Percentiles rank a stretch among this genome's conserved stretches.
phyloP scores from a whole-genome alignment of 2,329 filamentous ascomycete species.

The Sclerotinia nivalis region DNA sequence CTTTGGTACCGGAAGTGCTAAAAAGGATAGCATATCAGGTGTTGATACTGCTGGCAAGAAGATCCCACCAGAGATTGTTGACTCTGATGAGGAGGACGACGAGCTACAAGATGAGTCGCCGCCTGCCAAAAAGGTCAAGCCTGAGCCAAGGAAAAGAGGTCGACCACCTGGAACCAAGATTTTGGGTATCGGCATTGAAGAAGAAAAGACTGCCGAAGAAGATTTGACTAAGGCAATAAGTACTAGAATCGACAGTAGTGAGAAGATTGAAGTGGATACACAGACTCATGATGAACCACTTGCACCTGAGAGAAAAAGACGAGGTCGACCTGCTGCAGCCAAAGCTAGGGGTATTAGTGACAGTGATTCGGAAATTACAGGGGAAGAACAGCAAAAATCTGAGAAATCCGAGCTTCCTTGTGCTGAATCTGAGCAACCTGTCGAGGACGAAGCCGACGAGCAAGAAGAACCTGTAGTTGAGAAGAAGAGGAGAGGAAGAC shows the following conservation, averaged over 20 bases:
- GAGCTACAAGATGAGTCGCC: background rate
- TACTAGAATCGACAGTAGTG: background rate
- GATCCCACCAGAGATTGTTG: background rate
- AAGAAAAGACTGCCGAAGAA: background rate
- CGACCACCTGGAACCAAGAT: background rate
- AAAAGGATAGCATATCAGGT: background rate
- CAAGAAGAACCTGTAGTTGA: background rate
- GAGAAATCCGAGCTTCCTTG: background rate
- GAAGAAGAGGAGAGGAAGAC: conserved; percentile 19
- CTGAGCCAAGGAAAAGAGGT: background rate
- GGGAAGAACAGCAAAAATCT: background rate
- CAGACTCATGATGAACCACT: background rate
- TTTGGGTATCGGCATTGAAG: background rate
- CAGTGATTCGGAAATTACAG: background rate
- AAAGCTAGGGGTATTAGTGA: background rate
- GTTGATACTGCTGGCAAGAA: background rate
- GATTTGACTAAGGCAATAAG: no score
- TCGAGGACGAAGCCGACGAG: background rate
- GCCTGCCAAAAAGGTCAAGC: background rate
- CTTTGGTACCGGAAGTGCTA: background rate
- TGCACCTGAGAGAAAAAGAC: conserved; percentile 1
- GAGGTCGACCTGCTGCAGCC: conserved; percentile 3
- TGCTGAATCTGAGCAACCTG: background rate
- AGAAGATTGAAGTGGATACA: no score
- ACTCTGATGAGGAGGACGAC: background rate